These are phyloP conservation scores for Castanea sativa DNA, from an alignment of 306 rosid species.

Conservation along the genomic window DNA sequence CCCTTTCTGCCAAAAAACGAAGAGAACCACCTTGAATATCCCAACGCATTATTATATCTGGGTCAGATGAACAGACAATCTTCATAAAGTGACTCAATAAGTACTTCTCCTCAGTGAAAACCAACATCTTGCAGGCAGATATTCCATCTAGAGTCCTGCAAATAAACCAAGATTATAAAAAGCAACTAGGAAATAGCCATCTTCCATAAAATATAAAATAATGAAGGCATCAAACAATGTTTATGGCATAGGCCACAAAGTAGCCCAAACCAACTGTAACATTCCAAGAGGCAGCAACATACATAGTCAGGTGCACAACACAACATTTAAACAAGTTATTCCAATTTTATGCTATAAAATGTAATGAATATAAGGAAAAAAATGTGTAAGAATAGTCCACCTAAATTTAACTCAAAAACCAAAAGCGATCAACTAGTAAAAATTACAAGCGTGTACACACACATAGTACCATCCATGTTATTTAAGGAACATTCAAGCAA, in stretches of 20 bases:
- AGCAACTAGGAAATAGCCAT: no score
- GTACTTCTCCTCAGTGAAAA: constrained; percentile 60
- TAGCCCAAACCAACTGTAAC: no score
- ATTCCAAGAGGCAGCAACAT: not conserved
- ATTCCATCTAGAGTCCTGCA: constrained; percentile 71
- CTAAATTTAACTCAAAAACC: not conserved
- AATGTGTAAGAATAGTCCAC: not conserved
- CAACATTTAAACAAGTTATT: not conserved
- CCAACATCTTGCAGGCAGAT: constrained; percentile 53
- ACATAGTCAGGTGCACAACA: not conserved
- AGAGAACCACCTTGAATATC: constrained; percentile 61
- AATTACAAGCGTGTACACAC: not conserved
- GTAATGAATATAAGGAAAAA: no score
- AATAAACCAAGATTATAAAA: constrained; percentile 12
- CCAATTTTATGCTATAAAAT: not conserved
- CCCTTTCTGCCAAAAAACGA: no score
- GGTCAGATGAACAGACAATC: constrained; percentile 66
- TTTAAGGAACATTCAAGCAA: not conserved
- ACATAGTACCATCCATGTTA: not conserved
- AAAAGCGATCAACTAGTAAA: not conserved
- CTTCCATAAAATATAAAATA: no score
- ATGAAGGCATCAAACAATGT: no score
- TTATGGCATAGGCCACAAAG: no score
- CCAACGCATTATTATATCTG: constrained; percentile 90
- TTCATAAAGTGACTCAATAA: constrained; percentile 64